A percentile compares a stretch with the other conserved stretches of the same genome.
Evolutionary conservation across 768 basidiomycete genomes (phyloP).

Genomic region (Nidula microcarpa): DNA sequence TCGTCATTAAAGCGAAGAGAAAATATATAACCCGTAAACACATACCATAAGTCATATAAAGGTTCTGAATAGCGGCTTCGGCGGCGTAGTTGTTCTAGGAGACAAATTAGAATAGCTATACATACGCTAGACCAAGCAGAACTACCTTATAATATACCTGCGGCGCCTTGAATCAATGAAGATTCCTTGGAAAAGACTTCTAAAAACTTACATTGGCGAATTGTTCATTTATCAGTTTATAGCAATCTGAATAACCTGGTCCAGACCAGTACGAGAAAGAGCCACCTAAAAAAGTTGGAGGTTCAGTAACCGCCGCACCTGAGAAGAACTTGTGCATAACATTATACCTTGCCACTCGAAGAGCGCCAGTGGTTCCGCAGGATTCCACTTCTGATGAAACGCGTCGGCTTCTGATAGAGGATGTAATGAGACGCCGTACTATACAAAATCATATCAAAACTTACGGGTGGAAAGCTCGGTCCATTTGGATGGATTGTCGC

Average conservation of each 20-base stretch:
- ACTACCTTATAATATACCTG: slow-evolving; percentile 29
- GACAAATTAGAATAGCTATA: background rate
- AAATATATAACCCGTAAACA: background rate
- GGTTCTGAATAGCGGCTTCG: slow-evolving; percentile 26
- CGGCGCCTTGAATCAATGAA: background rate
- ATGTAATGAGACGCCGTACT: background rate
- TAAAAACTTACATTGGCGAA: slow-evolving; percentile 25
- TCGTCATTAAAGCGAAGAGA: background rate
- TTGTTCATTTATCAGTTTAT: slow-evolving; percentile 30
- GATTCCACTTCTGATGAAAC: slow-evolving; percentile 25
- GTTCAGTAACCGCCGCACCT: background rate
- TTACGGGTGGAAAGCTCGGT: slow-evolving; percentile 30
- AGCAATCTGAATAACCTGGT: slow-evolving; percentile 28
- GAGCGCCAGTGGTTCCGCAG: slow-evolving; percentile 30
- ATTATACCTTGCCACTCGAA: slow-evolving; percentile 32
- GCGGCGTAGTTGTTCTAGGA: slow-evolving; percentile 31
- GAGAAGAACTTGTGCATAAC: background rate
- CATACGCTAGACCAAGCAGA: background rate
- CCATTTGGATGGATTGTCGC: slow-evolving; percentile 57
- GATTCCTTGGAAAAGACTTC: background rate
- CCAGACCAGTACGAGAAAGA: slow-evolving; percentile 36
- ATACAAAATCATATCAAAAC: slow-evolving; percentile 3
- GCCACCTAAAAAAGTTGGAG: slow-evolving; percentile 15
- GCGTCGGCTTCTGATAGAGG: slow-evolving; percentile 20
- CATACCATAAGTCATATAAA: slow-evolving; percentile 34